Conservation (phyloP, 345 rosid species). For the Syzygium jambos region DNA sequence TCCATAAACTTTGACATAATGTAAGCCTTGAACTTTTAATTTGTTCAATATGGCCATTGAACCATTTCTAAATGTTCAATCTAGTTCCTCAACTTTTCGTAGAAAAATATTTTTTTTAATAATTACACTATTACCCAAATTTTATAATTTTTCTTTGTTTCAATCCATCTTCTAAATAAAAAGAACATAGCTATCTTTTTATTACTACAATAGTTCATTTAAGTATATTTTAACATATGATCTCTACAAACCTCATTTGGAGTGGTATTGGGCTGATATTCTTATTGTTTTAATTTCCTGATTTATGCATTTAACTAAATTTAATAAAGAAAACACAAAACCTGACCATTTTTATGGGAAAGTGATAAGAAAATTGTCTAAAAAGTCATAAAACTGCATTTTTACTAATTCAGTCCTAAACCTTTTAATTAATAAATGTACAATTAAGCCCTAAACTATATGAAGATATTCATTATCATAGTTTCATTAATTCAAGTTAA, state of each 20-base stretch:
- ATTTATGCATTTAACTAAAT: background rate
- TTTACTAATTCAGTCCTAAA: too few species aligned
- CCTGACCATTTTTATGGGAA: too few species aligned
- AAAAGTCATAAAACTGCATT: too few species aligned
- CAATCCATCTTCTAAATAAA: background rate
- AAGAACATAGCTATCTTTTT: background rate
- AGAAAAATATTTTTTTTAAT: background rate
- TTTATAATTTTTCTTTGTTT: background rate
- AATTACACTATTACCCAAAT: background rate
- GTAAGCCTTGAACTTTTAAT: accelerated
- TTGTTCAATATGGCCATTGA: accelerated
- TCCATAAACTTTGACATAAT: accelerated
- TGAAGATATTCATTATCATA: too few species aligned
- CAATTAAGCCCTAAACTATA: too few species aligned
- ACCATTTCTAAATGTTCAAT: accelerated
- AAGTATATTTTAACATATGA: background rate
- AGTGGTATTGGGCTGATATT: background rate
- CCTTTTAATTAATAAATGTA: too few species aligned
- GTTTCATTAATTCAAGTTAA: too few species aligned
- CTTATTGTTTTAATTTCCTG: background rate
- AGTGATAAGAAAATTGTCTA: too few species aligned
- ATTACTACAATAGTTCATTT: background rate
- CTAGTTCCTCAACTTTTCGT: accelerated
- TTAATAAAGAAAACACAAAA: background rate
- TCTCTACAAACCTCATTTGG: background rate